Percentiles rank a stretch among this genome's conserved stretches.
Evolutionary conservation across 768 basidiomycete species (phyloP).

Genomic region (Boletellus sp.): DNA sequence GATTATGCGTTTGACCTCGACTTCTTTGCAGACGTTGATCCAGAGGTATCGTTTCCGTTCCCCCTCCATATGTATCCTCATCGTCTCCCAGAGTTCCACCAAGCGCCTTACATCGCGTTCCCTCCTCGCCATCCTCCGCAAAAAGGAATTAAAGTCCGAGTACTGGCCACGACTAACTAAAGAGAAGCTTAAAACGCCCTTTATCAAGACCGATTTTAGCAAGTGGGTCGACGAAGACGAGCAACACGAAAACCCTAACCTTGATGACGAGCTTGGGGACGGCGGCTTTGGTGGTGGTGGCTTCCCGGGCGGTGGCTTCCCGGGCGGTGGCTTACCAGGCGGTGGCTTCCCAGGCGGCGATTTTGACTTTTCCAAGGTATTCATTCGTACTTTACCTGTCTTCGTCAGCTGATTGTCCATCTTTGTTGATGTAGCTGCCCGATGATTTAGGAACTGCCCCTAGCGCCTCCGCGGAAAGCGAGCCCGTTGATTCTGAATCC

Average conservation of each 20-base stretch:
- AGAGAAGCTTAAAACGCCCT: slow-evolving; percentile 74
- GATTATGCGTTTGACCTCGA: slow-evolving; percentile 75
- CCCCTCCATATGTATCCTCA: slow-evolving; percentile 1
- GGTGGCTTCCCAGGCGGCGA: too few species aligned
- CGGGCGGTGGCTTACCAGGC: too few species aligned
- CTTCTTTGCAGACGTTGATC: slow-evolving; percentile 69
- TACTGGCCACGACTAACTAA: slow-evolving; percentile 95
- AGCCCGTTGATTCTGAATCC: slow-evolving; percentile 32
- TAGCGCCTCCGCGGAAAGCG: background rate
- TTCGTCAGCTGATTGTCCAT: slow-evolving; percentile 6
- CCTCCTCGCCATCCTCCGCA: slow-evolving; percentile 66
- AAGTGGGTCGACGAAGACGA: slow-evolving; percentile 99
- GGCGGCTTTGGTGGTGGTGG: slow-evolving; percentile 39
- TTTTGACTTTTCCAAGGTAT: slow-evolving; percentile 67
- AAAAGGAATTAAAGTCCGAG: slow-evolving; percentile 70
- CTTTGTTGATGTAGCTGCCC: slow-evolving; percentile 30
- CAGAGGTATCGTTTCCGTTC: slow-evolving; percentile 50
- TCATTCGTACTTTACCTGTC: slow-evolving; percentile 1
- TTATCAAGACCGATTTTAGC: slow-evolving; percentile 90
- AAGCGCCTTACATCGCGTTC: slow-evolving; percentile 68
- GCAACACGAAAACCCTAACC: slow-evolving; percentile 59
- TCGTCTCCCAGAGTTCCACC: slow-evolving; percentile 15
- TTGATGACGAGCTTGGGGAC: slow-evolving; percentile 36
- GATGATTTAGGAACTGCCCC: background rate
- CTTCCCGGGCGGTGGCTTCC: too few species aligned